Evolutionary conservation across 2,329 filamentous ascomycete genomes (phyloP), one percentile per base, ranked within the genome.

Genomic region (Pseudocercospora musae): DNA sequence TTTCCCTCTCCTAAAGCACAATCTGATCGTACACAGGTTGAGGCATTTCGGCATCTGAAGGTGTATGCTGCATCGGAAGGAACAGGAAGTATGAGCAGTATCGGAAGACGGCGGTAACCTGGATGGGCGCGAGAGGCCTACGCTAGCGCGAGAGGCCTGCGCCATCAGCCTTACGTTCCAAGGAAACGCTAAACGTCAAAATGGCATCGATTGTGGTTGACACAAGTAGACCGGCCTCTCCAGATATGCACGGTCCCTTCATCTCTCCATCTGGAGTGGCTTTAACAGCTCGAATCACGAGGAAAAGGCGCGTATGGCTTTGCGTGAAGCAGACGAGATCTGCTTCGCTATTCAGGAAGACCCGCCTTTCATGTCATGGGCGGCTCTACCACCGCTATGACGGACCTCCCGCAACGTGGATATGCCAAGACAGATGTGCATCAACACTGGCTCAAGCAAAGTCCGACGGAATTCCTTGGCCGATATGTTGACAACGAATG

Each of bases 361-460:
- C 25, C 7, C 11, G 15, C 52, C 23, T 15, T 27, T 18, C 23
- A n/a, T 44, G 55, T 42, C 46, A 60, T 60, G 58, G 58, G 58
- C 40, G 42, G 52, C 7, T 23, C 50, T 18, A 54, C 48, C n/a
- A 20, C 27, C 2, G 23, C 37, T 13, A 33, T 49, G 48, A 40
- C 25, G 49, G 33, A 54, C n/a, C 44, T 55, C 29, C 18, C 53
- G 29, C 50, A 49, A 44, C 25, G 44, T 57, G 44, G 57, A 6
- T 10, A 33, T 23, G 7, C 31, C 1, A 18, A 21, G 6, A 18
- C 29, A 23, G 20, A 42, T 23, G 1, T 23, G 7, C 23, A 49
- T 23, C 53, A 53, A 9, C 60, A 62, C 8, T 62, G 60, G 60
- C 60, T 62, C 20, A 52, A 58, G n/a, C 33, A 46, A 10, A 62